Conservation (phyloP, 306 rosid genomes). For the Benincasa hispida region DNA sequence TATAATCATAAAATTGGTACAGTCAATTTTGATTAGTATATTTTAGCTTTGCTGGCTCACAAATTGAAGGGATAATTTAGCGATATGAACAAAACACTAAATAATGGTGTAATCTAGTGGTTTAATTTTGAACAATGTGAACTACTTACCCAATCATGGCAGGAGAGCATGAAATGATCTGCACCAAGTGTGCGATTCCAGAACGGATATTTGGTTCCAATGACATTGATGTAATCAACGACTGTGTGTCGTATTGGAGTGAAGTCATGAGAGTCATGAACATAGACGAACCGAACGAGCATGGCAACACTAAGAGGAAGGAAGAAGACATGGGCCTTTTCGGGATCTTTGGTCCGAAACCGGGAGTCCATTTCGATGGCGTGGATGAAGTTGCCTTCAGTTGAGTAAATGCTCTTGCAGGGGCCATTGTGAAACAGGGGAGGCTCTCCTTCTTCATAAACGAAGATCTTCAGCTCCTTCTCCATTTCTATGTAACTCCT, state of each 20-base stretch:
- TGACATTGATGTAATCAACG: slow-evolving; percentile 41
- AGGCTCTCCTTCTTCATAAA: slow-evolving; percentile 83
- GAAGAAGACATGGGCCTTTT: slow-evolving; percentile 69
- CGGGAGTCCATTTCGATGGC: slow-evolving; percentile 54
- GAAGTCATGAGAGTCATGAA: slow-evolving; percentile 54
- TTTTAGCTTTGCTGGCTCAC: too few relatives aligned
- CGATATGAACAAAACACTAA: too few relatives aligned
- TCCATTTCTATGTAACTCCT: slow-evolving; percentile 97
- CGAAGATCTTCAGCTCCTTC: slow-evolving; percentile 56
- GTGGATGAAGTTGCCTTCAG: slow-evolving; percentile 79
- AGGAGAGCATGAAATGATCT: slow-evolving; percentile 81
- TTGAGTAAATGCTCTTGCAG: slow-evolving; percentile 83
- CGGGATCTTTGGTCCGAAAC: slow-evolving; percentile 56
- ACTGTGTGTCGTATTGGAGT: slow-evolving; percentile 51
- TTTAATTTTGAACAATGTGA: too few relatives aligned
- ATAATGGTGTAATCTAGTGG: too few relatives aligned
- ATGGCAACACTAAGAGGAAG: slow-evolving; percentile 74
- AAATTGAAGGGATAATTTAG: too few relatives aligned
- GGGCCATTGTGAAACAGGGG: slow-evolving; percentile 89
- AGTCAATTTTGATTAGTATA: too few relatives aligned
- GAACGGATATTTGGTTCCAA: slow-evolving; percentile 41
- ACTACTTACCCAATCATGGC: slow-evolving; percentile 58
- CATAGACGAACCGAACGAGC: slow-evolving; percentile 70
- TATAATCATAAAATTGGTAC: too few relatives aligned
- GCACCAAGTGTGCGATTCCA: slow-evolving; percentile 90